phyloP scores from a whole-genome alignment of 805 yeast species.

The Saccharomycopsis fibuligera region DNA sequence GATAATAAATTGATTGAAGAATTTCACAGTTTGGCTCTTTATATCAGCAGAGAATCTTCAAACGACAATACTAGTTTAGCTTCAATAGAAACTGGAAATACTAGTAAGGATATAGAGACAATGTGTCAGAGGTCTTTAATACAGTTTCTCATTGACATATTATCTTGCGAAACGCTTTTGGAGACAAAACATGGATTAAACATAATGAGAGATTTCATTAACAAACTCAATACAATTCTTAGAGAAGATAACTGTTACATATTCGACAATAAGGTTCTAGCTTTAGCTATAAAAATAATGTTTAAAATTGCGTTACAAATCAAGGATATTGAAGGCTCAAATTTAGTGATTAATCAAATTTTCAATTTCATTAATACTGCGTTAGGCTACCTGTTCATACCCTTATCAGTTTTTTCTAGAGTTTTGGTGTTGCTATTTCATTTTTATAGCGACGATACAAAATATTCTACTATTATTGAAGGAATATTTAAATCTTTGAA shows the following conservation, averaged over 20 bases:
- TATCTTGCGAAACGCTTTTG: slow-evolving; percentile 13
- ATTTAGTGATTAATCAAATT: slow-evolving; percentile 7
- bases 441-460: slow-evolving; percentile 1
- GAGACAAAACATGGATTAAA: slow-evolving; percentile 1
- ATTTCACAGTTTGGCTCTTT: slow-evolving; percentile 2
- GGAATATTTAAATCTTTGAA: slow-evolving; percentile 12
- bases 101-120: slow-evolving; percentile 5
- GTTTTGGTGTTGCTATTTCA: slow-evolving; percentile 11
- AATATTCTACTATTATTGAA: slow-evolving; percentile 3
- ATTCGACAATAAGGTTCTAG: slow-evolving; percentile 4
- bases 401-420: slow-evolving; percentile 5
- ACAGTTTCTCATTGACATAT: slow-evolving; percentile 12
- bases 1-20: slow-evolving; percentile 13
- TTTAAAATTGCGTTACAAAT: slow-evolving; percentile 5
- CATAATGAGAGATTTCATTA: slow-evolving; percentile 7
- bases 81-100: not conserved
- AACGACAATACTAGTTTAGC: not conserved
- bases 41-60: not conserved
- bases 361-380: slow-evolving; percentile 15
- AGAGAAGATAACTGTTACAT: slow-evolving; percentile 4
- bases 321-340: slow-evolving; percentile 1
- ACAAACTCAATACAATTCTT: slow-evolving; percentile 5
- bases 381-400: slow-evolving; percentile 12
- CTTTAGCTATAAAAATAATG: slow-evolving; percentile 3
- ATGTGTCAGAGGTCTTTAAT: slow-evolving; percentile 5